Evolutionary conservation across 345 rosid species (phyloP).

Genomic region (Ricinus communis): DNA sequence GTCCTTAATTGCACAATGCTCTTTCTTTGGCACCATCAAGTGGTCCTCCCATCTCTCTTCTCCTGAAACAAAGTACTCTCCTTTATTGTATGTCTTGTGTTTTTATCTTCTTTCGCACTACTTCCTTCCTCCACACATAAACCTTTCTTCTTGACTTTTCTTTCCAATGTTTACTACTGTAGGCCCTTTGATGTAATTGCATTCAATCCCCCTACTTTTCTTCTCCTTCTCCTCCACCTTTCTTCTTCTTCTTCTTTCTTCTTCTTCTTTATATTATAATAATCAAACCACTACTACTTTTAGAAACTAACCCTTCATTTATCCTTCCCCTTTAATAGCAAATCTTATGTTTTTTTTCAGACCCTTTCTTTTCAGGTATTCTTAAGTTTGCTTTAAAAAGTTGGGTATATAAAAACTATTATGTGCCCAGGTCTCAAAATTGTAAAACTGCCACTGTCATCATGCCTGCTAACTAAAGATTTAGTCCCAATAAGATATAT

Average conservation of each 20-base stretch:
- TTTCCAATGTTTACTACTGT: constrained; percentile 3
- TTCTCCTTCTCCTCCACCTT: too few relatives aligned
- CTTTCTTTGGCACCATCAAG: background rate
- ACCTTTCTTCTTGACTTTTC: constrained; percentile 21
- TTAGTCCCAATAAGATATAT: background rate
- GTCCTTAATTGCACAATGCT: constrained; percentile 20
- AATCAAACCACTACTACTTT: background rate
- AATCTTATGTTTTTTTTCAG: constrained; percentile 10
- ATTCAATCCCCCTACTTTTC: background rate
- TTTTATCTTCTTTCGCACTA: constrained; percentile 24
- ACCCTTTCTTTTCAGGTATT: background rate
- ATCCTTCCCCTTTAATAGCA: background rate
- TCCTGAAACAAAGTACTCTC: constrained; percentile 12
- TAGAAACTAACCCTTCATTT: background rate
- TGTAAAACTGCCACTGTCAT: constrained; percentile 4
- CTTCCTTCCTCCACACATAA: constrained; percentile 25
- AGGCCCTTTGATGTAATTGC: constrained; percentile 23
- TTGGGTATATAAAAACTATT: background rate
- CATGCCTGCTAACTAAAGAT: background rate
- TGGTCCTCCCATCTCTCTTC: constrained; percentile 25
- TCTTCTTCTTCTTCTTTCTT: background rate
- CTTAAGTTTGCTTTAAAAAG: constrained; percentile 6
- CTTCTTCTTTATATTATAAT: background rate
- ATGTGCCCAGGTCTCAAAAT: constrained; percentile 1
- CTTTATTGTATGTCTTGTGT: constrained; percentile 7